A percentile compares a stretch with the other conserved stretches of the same genome.
Evolutionary conservation across 805 yeast genomes (phyloP).

Genomic region (Cyberlindnera samutprakarnensis): DNA sequence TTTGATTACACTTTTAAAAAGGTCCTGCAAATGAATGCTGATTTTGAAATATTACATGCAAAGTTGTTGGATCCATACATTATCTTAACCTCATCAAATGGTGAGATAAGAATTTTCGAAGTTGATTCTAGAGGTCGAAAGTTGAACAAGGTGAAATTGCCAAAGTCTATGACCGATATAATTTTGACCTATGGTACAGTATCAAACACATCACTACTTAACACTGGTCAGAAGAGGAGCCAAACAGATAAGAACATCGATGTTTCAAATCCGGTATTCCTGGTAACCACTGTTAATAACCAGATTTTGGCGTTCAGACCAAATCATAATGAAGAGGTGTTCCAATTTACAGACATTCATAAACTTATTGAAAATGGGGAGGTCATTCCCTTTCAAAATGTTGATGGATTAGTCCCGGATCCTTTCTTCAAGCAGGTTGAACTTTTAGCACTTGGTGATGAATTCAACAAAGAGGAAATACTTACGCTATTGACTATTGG

Average conservation of each 20-base stretch:
- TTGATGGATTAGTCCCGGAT: slow-evolving; percentile 46
- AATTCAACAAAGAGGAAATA: slow-evolving; percentile 45
- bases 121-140: slow-evolving; percentile 29
- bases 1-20: slow-evolving; percentile 57
- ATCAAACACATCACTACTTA: slow-evolving; percentile 40
- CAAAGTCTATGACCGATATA: slow-evolving; percentile 31
- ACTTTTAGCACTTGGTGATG: slow-evolving; percentile 58
- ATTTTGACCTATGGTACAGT: slow-evolving; percentile 68
- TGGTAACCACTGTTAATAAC: slow-evolving; percentile 72
- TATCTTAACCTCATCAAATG: slow-evolving; percentile 56
- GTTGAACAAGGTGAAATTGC: slow-evolving; percentile 28
- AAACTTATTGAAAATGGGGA: slow-evolving; percentile 32
- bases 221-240: slow-evolving; percentile 23
- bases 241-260: slow-evolving; percentile 17
- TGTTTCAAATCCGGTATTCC: slow-evolving; percentile 36
- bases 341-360: slow-evolving; percentile 29
- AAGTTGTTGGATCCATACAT: slow-evolving; percentile 56
- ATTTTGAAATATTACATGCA: slow-evolving; percentile 58
- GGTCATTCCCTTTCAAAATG: slow-evolving; percentile 25
- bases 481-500: slow-evolving; percentile 70
- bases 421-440: slow-evolving; percentile 68
- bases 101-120: slow-evolving; percentile 59
- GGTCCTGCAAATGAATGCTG: slow-evolving; percentile 41
- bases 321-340: slow-evolving; percentile 35
- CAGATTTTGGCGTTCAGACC: slow-evolving; percentile 58